Evolutionary conservation across 108 stramenopile species (phyloP), one percentile per base, ranked within the genome.

Genomic region (Skeletonema grethae): DNA sequence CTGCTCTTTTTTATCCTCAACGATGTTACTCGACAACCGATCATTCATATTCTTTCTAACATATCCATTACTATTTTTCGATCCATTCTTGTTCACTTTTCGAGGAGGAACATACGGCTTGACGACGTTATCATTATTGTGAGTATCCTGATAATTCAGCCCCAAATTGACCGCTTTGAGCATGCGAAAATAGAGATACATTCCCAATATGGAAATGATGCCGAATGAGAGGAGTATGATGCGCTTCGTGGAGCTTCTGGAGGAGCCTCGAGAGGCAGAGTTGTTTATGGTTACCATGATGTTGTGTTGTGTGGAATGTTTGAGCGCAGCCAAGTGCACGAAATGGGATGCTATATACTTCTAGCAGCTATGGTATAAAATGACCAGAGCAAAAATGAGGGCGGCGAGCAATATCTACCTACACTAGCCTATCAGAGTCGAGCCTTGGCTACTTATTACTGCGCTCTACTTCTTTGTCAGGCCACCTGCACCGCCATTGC

Each of bases 131-230:
- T 41, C 16, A 18, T 7, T 16, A 16, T 24, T 6, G 41, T 34
- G 22, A 13, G 3, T 24, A 29, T 29, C 41, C 36, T 43, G 24
- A 15, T 46, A 43, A 46, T 41, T 24, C 4, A 22, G 10, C 5
- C 22, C 43, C 22, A 64, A 43, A 24, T 45, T 43, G 25, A 64
- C 63, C 6, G 63, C 36, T 22, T 25, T 34, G 20, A 64, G 43
- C 25, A 29, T 45, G 29, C 63, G 63, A 4, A 41, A 8, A 18
- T 64, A 64, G 24, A 64, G 63, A 64, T 43, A 43, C 36, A 64
- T 25, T 1, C 63, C 63, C 25, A 43, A 29, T 45, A 15, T 58
- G 67, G 20, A n/a, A 1, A 50, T 20, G 5, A 24, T 8, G 50
- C 16, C 7, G 6, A 50, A n/a, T 8, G 50, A 24, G 22, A n/a